A percentile compares a stretch with the other conserved stretches of the same genome.
Evolutionary conservation across 345 rosid species (phyloP).

Genomic region (Ailanthus altissimus): DNA sequence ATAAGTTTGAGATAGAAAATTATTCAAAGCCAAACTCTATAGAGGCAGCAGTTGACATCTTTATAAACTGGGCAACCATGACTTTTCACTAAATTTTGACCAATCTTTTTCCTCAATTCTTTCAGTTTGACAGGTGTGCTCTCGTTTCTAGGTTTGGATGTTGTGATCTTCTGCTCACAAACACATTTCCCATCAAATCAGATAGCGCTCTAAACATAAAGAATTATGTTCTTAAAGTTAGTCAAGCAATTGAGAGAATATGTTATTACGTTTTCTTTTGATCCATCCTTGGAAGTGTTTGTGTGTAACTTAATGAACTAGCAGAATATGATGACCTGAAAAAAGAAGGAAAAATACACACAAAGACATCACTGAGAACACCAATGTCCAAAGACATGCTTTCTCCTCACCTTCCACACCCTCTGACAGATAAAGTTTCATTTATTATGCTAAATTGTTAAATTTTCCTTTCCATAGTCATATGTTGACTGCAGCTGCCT

Average conservation of each 20-base stretch:
- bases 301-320: neutral
- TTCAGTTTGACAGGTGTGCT: no score
- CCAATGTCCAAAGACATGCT: neutral
- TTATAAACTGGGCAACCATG: neutral
- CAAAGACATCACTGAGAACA: neutral
- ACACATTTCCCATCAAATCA: neutral
- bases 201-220: no score
- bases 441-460: neutral
- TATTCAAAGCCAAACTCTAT: neutral
- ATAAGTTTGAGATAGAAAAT: neutral
- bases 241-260: neutral
- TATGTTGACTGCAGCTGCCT: neutral
- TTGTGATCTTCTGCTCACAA: neutral
- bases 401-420: conserved; percentile 1
- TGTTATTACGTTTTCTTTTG: neutral
- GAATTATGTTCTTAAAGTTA: neutral
- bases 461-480: neutral
- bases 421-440: neutral
- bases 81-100: neutral
- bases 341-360: neutral
- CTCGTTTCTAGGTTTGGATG: no score
- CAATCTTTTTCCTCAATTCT: no score
- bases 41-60: neutral
- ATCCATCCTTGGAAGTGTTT: neutral
- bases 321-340: neutral